Conservation (phyloP, 2,329 filamentous ascomycete species). For the Phyllosticta paracitricarpa region DNA sequence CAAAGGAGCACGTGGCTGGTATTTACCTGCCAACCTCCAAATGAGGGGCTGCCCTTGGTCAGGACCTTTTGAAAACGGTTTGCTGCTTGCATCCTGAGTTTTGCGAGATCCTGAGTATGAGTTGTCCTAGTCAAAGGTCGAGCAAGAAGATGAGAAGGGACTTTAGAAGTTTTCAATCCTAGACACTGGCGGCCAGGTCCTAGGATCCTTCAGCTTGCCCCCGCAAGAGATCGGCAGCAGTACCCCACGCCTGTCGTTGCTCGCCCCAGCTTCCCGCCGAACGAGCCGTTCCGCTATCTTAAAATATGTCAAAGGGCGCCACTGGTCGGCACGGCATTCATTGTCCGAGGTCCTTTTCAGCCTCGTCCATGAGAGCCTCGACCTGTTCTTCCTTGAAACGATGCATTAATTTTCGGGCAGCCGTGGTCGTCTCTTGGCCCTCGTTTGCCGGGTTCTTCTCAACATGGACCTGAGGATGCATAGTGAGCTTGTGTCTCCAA, state of each 20-base stretch:
- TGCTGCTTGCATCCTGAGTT: constrained; percentile 40
- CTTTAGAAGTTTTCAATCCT: neutral
- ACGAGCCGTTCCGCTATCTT: constrained; percentile 3
- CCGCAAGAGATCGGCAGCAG: constrained; percentile 8
- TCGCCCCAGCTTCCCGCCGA: constrained; percentile 8
- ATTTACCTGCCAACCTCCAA: constrained; percentile 48
- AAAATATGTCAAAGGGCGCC: constrained; percentile 1
- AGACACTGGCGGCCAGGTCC: neutral
- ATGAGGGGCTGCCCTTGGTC: constrained; percentile 38
- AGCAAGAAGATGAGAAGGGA: neutral
- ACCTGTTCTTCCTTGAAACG: constrained; percentile 60
- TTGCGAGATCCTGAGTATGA: neutral
- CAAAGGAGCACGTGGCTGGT: neutral
- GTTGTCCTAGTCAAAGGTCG: neutral
- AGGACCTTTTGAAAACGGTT: constrained; percentile 45
- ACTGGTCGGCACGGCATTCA: neutral
- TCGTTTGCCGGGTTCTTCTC: constrained; percentile 37
- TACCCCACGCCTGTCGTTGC: constrained; percentile 1
- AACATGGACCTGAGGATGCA: constrained; percentile 44
- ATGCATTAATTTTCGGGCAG: constrained; percentile 67
- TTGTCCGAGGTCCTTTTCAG: constrained; percentile 15
- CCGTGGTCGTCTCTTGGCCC: constrained; percentile 41
- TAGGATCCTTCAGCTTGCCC: neutral
- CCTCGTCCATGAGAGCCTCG: constrained; percentile 55
- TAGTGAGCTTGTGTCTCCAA: neutral